phyloP scores from a whole-genome alignment of 2,329 filamentous ascomycete genomes.

The Phialocephala subalpina region DNA sequence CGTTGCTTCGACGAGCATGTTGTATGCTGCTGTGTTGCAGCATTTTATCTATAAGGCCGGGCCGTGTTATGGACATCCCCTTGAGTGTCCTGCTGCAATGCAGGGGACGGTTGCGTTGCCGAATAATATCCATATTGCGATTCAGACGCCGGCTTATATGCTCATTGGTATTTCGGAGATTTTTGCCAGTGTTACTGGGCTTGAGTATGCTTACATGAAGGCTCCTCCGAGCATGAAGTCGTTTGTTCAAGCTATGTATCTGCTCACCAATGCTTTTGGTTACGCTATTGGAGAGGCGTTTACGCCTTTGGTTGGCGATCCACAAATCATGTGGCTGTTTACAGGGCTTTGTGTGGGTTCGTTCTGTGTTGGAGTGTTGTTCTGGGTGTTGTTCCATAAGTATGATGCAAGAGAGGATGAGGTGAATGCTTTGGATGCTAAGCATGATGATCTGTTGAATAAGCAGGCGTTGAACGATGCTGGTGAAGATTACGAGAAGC shows the following conservation, averaged over 20 bases:
- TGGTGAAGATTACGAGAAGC: slow-evolving; percentile 7
- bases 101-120: slow-evolving; percentile 53
- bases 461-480: slow-evolving; percentile 22
- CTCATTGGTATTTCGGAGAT: slow-evolving; percentile 65
- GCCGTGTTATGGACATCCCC: slow-evolving; percentile 59
- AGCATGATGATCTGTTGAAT: slow-evolving; percentile 29
- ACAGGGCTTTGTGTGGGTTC: slow-evolving; percentile 30
- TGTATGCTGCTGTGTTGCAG: slow-evolving; percentile 64
- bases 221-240: slow-evolving; percentile 82
- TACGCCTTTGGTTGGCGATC: slow-evolving; percentile 52
- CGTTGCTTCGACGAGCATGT: slow-evolving; percentile 57
- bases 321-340: slow-evolving; percentile 50
- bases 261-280: slow-evolving; percentile 70
- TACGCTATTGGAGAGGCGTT: slow-evolving; percentile 57
- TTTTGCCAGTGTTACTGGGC: slow-evolving; percentile 65
- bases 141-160: slow-evolving; percentile 55
- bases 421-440: slow-evolving; percentile 36
- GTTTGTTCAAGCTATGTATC: slow-evolving; percentile 74
- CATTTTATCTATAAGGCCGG: slow-evolving; percentile 65
- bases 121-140: slow-evolving; percentile 54
- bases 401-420: slow-evolving; percentile 37
- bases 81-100: slow-evolving; percentile 37
- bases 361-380: slow-evolving; percentile 30
- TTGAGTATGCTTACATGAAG: slow-evolving; percentile 82
- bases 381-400: slow-evolving; percentile 33